Conservation (phyloP, 805 yeast genomes). For the Lachancea fermentati region DNA sequence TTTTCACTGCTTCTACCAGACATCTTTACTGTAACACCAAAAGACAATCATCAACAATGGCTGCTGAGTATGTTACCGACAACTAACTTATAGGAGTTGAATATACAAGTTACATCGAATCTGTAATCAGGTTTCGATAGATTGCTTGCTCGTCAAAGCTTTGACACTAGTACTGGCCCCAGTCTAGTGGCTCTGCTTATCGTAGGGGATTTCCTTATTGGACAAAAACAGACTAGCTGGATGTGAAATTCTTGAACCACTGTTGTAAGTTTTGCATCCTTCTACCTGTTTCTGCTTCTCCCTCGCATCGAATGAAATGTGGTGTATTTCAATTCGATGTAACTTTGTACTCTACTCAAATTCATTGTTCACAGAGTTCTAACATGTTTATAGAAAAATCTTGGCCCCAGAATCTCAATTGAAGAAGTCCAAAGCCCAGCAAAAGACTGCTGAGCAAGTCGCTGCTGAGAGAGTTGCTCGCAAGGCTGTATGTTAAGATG, state of each 20-base stretch:
- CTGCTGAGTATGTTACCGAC: slow-evolving; percentile 33
- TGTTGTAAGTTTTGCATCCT: slow-evolving; percentile 8
- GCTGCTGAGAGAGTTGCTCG: slow-evolving; percentile 76
- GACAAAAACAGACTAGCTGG: slow-evolving; percentile 24
- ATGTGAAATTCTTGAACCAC: slow-evolving; percentile 1
- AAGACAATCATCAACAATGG: slow-evolving; percentile 27
- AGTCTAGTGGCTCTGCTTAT: neutral
- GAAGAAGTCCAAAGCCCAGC: slow-evolving; percentile 75
- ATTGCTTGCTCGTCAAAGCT: no score
- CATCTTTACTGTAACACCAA: slow-evolving; percentile 5
- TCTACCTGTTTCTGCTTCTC: slow-evolving; percentile 33
- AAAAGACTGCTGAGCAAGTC: slow-evolving; percentile 69
- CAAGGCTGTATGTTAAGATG: slow-evolving; percentile 64
- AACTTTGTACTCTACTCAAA: slow-evolving; percentile 23
- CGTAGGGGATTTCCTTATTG: slow-evolving; percentile 30
- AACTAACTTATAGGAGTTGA: slow-evolving; percentile 3
- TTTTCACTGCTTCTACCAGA: neutral
- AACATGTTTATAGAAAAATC: slow-evolving; percentile 32
- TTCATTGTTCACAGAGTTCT: neutral
- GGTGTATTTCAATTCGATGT: slow-evolving; percentile 37
- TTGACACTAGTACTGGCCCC: no score
- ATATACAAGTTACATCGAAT: slow-evolving; percentile 23
- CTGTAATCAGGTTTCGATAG: slow-evolving; percentile 2
- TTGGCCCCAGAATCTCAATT: slow-evolving; percentile 76
- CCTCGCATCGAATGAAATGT: slow-evolving; percentile 37